Evolutionary conservation across 306 rosid genomes (phyloP).

Genomic region (Mucuna pruriens): DNA sequence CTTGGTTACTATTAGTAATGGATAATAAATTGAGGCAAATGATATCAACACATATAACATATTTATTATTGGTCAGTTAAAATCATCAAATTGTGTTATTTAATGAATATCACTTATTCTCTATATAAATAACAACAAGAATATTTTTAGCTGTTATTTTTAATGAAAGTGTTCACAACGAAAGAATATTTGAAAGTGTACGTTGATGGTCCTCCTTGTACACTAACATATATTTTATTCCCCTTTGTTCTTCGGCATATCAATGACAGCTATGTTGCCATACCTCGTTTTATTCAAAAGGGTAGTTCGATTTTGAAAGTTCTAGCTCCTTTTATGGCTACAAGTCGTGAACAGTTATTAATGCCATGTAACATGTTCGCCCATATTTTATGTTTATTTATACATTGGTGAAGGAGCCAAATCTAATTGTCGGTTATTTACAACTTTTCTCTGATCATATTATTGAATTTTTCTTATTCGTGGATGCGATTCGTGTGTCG

Average conservation of each 20-base stretch:
- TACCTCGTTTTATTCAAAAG: not conserved
- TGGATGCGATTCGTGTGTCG: not conserved
- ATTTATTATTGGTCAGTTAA: no score
- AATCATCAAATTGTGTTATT: no score
- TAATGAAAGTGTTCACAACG: no score
- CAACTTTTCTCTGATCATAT: not conserved
- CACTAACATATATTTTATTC: not conserved
- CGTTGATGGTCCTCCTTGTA: no score
- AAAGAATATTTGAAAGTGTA: no score
- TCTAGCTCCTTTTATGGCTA: not conserved
- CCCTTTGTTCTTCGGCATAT: not conserved
- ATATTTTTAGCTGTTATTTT: no score
- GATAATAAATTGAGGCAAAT: no score
- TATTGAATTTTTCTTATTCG: not conserved
- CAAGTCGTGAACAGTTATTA: not conserved
- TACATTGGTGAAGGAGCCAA: not conserved
- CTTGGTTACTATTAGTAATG: no score
- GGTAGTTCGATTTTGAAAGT: not conserved
- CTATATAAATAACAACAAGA: no score
- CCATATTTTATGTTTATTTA: not conserved
- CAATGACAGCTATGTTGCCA: not conserved
- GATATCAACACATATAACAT: no score
- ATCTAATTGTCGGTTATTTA: not conserved
- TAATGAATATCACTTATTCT: no score
- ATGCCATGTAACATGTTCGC: not conserved